Evolutionary conservation across 2,329 filamentous ascomycete genomes (phyloP), one percentile per base, ranked within the genome.

Genomic region (Myriosclerotinia duriaeana): DNA sequence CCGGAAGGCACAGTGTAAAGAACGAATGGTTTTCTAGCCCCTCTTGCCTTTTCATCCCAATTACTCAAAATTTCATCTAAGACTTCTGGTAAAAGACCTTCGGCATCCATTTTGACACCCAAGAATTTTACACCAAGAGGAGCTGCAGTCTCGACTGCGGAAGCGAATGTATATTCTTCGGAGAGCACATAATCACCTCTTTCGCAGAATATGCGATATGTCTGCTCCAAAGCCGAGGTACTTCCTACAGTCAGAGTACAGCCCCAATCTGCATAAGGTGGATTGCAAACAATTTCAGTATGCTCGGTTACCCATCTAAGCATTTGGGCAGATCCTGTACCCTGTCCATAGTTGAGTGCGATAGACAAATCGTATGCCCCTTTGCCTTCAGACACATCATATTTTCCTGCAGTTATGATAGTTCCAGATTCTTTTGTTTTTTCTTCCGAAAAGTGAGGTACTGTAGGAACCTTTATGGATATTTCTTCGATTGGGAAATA

Each of bases 291-390:
- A 66, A 98, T 87, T 79, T 99, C 94, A 0, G 93, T 96, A 79
- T 98, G 95, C 81, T 99, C 95, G 0, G 93, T 96, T 61, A 98
- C 83, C 80, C 91, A 98, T 68, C 95, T 88, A 69, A 97, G 81
- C 77, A 99, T 83, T 79, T 97, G 95, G 4, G 92, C 90, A 14
- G 92, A 87, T 22, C 95, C 95, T 22, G 87, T 87, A 11, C 93
- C 89, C 79, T 97, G 93, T 44, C 91, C 92, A 77, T 99, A 99
- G 80, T 99, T 98, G 77, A 97, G 88, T 1, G 90, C 90, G 69
- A 96, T 92, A 55, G 91, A 87, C 62, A 99, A 85, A 79, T 99
- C 95, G 72, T 85, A 85, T 46, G 80, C 79, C 54, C 77, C 77
- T 26, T 76, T 73, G 26, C 84, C 86, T 59, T 90, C 82, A 15